Percentiles rank a stretch among this genome's conserved stretches.
Conservation (phyloP, 78 protist species). For the Dictyostelium discoideum region dicty_2.7 NC_007088.5:4026501-4027000, state of each 20-base stretch:
- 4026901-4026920: slow-evolving; percentile 29
- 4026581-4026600: slow-evolving; percentile 22
- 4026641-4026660: slow-evolving; percentile 61
- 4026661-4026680: not conserved
- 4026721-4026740: slow-evolving; percentile 30
- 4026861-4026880: not conserved
- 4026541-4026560: slow-evolving; percentile 62
- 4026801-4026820: not conserved
- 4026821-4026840: no score
- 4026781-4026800: not conserved
- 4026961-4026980: slow-evolving; percentile 4
- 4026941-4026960: slow-evolving; percentile 36
- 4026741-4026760: not conserved
- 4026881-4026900: not conserved
- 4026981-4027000: slow-evolving; percentile 30
- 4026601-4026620: not conserved
- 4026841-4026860: not conserved
- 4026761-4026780: not conserved
- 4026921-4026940: slow-evolving; percentile 27
- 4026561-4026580: slow-evolving; percentile 50
- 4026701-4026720: slow-evolving; percentile 21
- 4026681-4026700: slow-evolving; percentile 22
- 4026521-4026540: slow-evolving; percentile 45
- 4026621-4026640: slow-evolving; percentile 3
- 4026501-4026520: not conserved